Evolutionary conservation across 345 rosid genomes (phyloP).

Genomic region (Clausena lansium): DNA sequence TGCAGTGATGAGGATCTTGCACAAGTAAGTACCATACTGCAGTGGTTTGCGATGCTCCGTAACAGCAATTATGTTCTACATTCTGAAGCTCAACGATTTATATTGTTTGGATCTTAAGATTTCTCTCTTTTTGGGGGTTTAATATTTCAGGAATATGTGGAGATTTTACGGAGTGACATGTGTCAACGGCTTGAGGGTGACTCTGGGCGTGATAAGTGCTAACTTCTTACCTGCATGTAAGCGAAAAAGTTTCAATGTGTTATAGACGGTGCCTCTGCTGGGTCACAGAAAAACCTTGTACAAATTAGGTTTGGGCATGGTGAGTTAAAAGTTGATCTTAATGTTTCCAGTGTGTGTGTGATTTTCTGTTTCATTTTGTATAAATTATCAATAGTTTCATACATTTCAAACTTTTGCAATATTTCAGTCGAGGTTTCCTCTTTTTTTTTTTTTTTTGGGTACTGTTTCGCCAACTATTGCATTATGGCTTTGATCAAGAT

Average conservation of each 20-base stretch:
- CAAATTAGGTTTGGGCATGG: constrained; percentile 3
- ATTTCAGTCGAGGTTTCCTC: neutral
- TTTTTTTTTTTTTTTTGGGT: neutral
- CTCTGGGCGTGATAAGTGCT: constrained; percentile 24
- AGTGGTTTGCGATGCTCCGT: neutral
- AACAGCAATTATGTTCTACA: neutral
- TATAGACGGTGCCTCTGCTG: neutral
- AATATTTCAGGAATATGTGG: constrained; percentile 59
- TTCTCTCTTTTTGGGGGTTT: neutral
- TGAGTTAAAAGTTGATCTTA: neutral
- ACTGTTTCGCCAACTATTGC: neutral
- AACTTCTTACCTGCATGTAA: neutral
- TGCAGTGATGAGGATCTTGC: constrained; percentile 57
- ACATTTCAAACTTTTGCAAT: no score
- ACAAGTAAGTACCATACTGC: constrained; percentile 35
- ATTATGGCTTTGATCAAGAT: neutral
- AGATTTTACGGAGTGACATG: constrained; percentile 57
- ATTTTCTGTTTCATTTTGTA: neutral
- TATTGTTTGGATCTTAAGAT: neutral
- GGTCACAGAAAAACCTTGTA: neutral
- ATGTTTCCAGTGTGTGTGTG: neutral
- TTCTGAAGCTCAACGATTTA: neutral
- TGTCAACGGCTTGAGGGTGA: constrained; percentile 34
- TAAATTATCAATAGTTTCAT: neutral
- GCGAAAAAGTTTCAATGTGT: neutral